phyloP scores from a whole-genome alignment of 192 early-diverging fungal species.

The Podila minutissima region DNA sequence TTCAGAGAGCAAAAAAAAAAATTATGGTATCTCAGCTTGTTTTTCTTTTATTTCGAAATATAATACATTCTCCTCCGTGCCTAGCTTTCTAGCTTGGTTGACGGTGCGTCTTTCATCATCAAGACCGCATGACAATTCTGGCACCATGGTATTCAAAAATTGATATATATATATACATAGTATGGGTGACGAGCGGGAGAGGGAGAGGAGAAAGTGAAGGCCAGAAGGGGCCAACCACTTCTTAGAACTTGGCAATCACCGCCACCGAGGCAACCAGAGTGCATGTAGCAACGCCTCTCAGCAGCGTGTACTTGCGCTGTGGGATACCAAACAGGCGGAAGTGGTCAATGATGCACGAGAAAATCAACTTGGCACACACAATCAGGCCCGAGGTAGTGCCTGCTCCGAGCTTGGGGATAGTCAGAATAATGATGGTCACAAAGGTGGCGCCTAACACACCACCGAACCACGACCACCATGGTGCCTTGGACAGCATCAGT shows the following conservation, averaged over 20 bases:
- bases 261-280: slow-evolving; percentile 51
- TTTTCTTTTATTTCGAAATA: too few species aligned
- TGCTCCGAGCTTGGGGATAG: slow-evolving; percentile 54
- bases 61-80: too few species aligned
- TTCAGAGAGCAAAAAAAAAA: too few species aligned
- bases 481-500: slow-evolving; percentile 19
- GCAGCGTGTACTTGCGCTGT: slow-evolving; percentile 33
- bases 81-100: too few species aligned
- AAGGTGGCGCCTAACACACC: slow-evolving; percentile 57
- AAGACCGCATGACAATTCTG: too few species aligned
- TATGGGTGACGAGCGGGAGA: not conserved
- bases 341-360: slow-evolving; percentile 56
- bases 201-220: not conserved
- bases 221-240: not conserved
- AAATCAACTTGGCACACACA: slow-evolving; percentile 56
- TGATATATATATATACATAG: too few species aligned
- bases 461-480: slow-evolving; percentile 55
- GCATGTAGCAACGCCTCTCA: slow-evolving; percentile 47
- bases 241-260: slow-evolving; percentile 47
- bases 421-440: slow-evolving; percentile 54
- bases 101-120: too few species aligned
- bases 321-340: slow-evolving; percentile 57
- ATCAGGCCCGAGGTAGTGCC: slow-evolving; percentile 52
- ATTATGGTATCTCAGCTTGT: too few species aligned
- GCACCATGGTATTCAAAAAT: too few species aligned